These are phyloP conservation scores for Bryoerythrophyllum caledonicum DNA, from an alignment of 225 moss, liverwort and hornwort genomes.

Conservation along the genomic window DNA sequence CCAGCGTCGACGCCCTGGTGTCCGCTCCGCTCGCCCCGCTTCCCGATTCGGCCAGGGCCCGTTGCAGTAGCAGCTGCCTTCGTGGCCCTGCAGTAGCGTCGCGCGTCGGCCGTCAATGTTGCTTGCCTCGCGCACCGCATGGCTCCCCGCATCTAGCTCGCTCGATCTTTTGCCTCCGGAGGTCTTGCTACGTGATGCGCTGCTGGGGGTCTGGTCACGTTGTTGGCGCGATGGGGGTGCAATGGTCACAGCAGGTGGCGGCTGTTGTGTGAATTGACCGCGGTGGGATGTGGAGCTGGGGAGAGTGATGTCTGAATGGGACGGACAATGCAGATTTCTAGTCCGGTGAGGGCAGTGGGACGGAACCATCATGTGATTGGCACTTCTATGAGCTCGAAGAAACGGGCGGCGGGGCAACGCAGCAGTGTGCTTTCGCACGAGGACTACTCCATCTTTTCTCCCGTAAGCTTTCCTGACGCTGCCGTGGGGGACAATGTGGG, in stretches of 20 bases:
- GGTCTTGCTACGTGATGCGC: no score
- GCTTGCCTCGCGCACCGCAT: background rate
- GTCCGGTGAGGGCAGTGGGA: conserved; percentile 19
- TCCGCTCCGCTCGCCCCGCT: conserved; percentile 11
- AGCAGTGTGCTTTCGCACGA: conserved; percentile 38
- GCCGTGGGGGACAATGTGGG: background rate
- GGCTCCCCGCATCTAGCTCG: background rate
- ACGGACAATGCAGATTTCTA: conserved; percentile 52
- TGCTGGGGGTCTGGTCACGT: no score
- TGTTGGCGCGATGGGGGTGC: no score
- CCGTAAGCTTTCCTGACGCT: conserved; percentile 24
- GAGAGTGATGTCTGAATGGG: conserved; percentile 45
- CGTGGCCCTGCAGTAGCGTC: no score
- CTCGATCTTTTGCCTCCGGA: background rate
- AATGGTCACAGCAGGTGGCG: no score
- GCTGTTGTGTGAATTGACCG: no score
- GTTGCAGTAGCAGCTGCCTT: background rate
- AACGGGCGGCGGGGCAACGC: conserved; percentile 32
- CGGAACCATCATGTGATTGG: conserved; percentile 43
- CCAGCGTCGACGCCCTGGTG: background rate
- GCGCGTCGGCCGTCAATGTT: background rate
- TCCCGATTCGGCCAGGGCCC: background rate
- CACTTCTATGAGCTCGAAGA: conserved; percentile 50
- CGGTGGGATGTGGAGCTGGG: background rate
- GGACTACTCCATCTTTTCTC: conserved; percentile 51